phyloP scores from a whole-genome alignment of 192 early-diverging fungal genomes.

The Coemansia sp. region DNA sequence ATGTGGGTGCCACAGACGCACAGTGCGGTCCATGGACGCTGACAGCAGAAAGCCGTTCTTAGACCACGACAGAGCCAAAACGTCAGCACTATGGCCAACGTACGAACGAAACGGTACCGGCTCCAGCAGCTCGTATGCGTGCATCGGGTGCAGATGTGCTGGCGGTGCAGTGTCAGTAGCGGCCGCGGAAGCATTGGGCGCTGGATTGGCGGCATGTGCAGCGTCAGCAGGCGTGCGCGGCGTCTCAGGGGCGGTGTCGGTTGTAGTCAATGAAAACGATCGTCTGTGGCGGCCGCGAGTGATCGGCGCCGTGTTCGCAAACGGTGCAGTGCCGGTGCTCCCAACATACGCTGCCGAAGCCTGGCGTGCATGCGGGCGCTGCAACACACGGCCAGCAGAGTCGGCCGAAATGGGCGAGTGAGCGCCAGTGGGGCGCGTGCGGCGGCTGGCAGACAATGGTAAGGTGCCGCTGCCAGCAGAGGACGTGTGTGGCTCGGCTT shows the following conservation, averaged over 20 bases:
- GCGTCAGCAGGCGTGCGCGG: neutral
- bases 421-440: slow-evolving; percentile 7
- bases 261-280: slow-evolving; percentile 18
- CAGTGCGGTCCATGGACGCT: slow-evolving; percentile 79
- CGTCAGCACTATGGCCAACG: slow-evolving; percentile 68
- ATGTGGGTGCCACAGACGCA: slow-evolving; percentile 81
- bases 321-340: slow-evolving; percentile 16
- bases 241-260: neutral
- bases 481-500: slow-evolving; percentile 6
- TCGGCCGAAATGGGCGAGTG: neutral
- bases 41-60: slow-evolving; percentile 79
- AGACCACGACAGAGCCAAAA: slow-evolving; percentile 71
- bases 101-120: slow-evolving; percentile 72
- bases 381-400: neutral
- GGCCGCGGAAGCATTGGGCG: neutral
- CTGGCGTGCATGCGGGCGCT: slow-evolving; percentile 14
- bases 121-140: slow-evolving; percentile 59
- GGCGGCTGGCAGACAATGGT: neutral
- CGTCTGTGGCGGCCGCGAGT: slow-evolving; percentile 26
- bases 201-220: neutral
- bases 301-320: slow-evolving; percentile 45
- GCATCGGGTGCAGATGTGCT: slow-evolving; percentile 40
- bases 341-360: slow-evolving; percentile 6
- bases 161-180: slow-evolving; percentile 8
- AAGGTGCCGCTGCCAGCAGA: slow-evolving; percentile 2